Evolutionary conservation across 2,329 filamentous ascomycete genomes (phyloP).

Genomic region (Stenocarpella maydis): DNA sequence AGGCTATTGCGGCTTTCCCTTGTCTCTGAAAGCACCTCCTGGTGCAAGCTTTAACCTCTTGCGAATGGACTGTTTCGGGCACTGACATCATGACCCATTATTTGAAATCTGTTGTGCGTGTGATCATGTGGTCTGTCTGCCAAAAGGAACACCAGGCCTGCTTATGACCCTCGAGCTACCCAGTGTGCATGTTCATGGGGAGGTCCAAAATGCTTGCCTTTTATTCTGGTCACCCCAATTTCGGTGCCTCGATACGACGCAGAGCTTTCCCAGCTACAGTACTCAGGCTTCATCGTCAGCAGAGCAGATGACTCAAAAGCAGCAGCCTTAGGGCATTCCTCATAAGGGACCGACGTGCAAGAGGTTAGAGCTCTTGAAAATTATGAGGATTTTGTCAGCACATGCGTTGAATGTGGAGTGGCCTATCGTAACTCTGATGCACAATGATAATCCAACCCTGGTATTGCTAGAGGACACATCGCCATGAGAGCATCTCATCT

Average conservation of each 20-base stretch:
- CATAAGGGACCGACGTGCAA: no score
- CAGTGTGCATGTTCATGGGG: no score
- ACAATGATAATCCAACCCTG: background rate
- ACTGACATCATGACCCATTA: background rate
- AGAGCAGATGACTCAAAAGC: background rate
- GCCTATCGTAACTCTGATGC: conserved; percentile 1
- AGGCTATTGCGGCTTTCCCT: background rate
- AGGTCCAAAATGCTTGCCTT: no score
- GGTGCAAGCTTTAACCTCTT: background rate
- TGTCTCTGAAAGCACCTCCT: background rate
- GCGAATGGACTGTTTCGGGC: background rate
- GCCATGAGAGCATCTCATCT: conserved; percentile 17
- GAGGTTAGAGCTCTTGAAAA: conserved; percentile 2
- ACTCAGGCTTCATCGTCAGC: background rate
- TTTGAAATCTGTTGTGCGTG: background rate
- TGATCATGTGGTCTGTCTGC: background rate
- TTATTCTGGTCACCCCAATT: background rate
- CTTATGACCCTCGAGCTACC: background rate
- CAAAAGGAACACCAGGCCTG: no score
- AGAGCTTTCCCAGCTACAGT: background rate
- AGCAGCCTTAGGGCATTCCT: no score
- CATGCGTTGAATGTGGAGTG: conserved; percentile 5
- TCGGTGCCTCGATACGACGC: no score
- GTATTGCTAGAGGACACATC: background rate
- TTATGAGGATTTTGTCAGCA: conserved; percentile 22